Conservation (phyloP, 176 grass and related monocot genomes). For the Oryza glumipatula region DNA sequence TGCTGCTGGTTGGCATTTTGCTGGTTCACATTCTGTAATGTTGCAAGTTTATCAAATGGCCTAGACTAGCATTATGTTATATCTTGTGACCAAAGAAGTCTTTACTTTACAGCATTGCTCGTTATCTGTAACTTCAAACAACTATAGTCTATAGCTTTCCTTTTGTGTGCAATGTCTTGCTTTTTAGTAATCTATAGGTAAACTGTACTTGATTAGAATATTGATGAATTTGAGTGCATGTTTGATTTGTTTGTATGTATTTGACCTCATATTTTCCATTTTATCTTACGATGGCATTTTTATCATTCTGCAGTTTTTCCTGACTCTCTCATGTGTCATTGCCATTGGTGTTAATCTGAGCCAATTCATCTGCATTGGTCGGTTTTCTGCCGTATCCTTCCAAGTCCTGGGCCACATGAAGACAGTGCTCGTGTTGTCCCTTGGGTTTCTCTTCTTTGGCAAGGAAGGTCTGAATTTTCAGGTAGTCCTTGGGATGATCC, state of each 20-base stretch:
- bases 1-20: neutral
- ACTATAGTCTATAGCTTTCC: neutral
- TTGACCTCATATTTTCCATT: neutral
- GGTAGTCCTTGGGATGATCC: slow-evolving; percentile 79
- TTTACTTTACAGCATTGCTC: neutral
- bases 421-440: slow-evolving; percentile 82
- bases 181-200: neutral
- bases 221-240: neutral
- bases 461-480: slow-evolving; percentile 86
- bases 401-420: slow-evolving; percentile 98
- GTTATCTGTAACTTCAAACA: neutral
- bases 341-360: slow-evolving; percentile 88
- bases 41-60: neutral
- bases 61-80: neutral
- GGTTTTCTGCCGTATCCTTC: slow-evolving; percentile 88
- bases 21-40: neutral
- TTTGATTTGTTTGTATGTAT: neutral
- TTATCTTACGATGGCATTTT: slow-evolving; percentile 15
- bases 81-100: neutral
- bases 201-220: slow-evolving; percentile 21
- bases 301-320: slow-evolving; percentile 58
- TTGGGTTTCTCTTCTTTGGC: slow-evolving; percentile 90
- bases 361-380: slow-evolving; percentile 96
- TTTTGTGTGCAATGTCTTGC: neutral
- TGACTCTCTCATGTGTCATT: slow-evolving; percentile 72